A percentile compares a stretch with the other conserved stretches of the same genome.
Evolutionary conservation across 2,329 filamentous ascomycete genomes (phyloP).

Genomic region (Botrytis elliptica): DNA sequence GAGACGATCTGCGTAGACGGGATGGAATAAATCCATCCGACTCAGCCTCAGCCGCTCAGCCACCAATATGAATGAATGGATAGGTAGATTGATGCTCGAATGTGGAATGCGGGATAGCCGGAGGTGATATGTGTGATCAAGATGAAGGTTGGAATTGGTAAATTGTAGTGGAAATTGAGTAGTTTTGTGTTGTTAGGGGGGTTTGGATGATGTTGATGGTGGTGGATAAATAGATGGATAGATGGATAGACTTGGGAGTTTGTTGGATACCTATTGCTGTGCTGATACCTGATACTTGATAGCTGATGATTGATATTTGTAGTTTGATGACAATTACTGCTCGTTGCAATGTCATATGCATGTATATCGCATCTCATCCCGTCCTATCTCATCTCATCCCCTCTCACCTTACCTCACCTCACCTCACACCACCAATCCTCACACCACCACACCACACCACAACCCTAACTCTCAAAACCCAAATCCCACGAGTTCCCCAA

Average conservation of each 20-base stretch:
- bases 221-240: background rate
- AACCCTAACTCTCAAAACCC: background rate
- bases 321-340: background rate
- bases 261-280: background rate
- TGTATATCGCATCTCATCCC: background rate
- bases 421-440: background rate
- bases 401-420: background rate
- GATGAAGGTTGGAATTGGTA: too few species aligned
- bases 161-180: too few species aligned
- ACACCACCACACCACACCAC: too few species aligned
- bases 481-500: background rate
- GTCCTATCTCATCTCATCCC: background rate
- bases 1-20: background rate
- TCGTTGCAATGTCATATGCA: background rate
- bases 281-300: background rate
- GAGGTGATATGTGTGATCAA: too few species aligned
- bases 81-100: background rate
- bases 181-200: background rate
- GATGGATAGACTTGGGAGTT: background rate
- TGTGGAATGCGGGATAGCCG: too few species aligned
- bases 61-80: background rate
- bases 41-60: background rate
- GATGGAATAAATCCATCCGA: background rate
- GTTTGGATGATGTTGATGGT: background rate
- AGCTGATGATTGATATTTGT: background rate